Base-by-base conservation (phyloP, 306 rosid genomes). In the Lupinus albus region DNA sequence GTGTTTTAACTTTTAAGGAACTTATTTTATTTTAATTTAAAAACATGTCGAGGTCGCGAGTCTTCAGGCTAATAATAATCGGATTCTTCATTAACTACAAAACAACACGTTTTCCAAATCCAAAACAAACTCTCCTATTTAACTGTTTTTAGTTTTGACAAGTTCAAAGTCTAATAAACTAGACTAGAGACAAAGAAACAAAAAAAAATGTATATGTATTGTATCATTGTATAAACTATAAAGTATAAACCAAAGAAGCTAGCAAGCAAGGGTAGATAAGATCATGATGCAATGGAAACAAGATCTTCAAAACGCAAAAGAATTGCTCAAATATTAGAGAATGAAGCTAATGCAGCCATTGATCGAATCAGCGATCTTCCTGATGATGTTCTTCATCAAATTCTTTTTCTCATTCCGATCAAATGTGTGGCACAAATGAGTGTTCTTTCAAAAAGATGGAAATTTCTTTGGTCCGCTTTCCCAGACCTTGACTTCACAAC, bases 321-420 rank as follows among this genome's bases (percentile, higher is more conserved):
- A 42, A 85, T 75, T 67, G 76, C 69, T 11, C 61, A 17, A 14
- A 41, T 13, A 8, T 0, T 12, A 38, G 48, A 36, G 6, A 55
- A 51, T 10, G 66, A 72, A 1, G 65, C 61, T 0, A 71, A 79
- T 63, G 7, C 6, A n/a, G 41, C 35, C 64, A 61, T 15, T 0
- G 96, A 92, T 62, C 68, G 83, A 1, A 84, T 92, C 41, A 89
- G 86, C 20, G 87, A 92, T 64, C 90, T 92, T 39, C 97, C 97
- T 1, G 90, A 92, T 71, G 86, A 75, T 21, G 44, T 89, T 25
- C 84, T 92, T 63, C 88, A 87, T 36, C 83, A 74, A 1, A 85
- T 89, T 12, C 86, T 87, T 60, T 71, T 78, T 64, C 83, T 82
- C 12, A 79, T 92, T 0, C 92, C 97, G 0, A 79, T 89, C 76